These are phyloP conservation scores for Endoconidiophora laricicola DNA, from an alignment of 2,329 filamentous ascomycete species.

Conservation along the genomic window DNA sequence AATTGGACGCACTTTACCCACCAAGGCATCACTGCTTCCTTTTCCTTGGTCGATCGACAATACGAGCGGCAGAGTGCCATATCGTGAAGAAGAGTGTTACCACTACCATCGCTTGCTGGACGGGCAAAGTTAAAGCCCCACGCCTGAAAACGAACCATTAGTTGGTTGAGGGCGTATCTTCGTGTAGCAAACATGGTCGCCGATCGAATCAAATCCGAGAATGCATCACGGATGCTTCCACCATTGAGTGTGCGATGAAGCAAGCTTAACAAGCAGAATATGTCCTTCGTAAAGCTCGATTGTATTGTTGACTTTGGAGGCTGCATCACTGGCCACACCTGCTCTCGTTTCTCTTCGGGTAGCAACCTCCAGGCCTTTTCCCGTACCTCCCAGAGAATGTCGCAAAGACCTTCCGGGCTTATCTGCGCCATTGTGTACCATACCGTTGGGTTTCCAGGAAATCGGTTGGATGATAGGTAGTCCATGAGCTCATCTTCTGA, in stretches of 20 bases:
- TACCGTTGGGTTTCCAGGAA: conserved; percentile 5
- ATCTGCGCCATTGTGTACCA: conserved; percentile 5
- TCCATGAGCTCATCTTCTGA: conserved; percentile 2
- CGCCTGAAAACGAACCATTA: conserved; percentile 2
- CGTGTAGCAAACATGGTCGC: conserved; percentile 3
- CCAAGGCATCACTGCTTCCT: conserved; percentile 3
- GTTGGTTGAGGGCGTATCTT: conserved; percentile 4
- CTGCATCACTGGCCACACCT: conserved; percentile 10
- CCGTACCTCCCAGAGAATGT: conserved; percentile 11
- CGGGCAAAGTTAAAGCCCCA: conserved; percentile 9
- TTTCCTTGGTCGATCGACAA: neutral
- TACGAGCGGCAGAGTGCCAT: conserved; percentile 2
- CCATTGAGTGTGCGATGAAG: neutral
- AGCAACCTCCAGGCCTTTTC: conserved; percentile 8
- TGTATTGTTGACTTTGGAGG: conserved; percentile 8
- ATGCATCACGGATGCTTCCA: neutral
- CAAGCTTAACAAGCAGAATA: conserved; percentile 1
- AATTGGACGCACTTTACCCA: conserved; percentile 3
- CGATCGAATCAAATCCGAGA: conserved; percentile 1
- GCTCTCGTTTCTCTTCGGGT: neutral
- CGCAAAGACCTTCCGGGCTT: conserved; percentile 1
- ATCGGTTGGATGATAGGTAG: conserved; percentile 5
- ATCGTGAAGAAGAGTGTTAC: conserved; percentile 10
- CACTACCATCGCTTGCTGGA: neutral
- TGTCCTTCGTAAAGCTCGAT: neutral